phyloP scores from a whole-genome alignment of 345 rosid species.

The Chamaenerion angustifolium region DNA sequence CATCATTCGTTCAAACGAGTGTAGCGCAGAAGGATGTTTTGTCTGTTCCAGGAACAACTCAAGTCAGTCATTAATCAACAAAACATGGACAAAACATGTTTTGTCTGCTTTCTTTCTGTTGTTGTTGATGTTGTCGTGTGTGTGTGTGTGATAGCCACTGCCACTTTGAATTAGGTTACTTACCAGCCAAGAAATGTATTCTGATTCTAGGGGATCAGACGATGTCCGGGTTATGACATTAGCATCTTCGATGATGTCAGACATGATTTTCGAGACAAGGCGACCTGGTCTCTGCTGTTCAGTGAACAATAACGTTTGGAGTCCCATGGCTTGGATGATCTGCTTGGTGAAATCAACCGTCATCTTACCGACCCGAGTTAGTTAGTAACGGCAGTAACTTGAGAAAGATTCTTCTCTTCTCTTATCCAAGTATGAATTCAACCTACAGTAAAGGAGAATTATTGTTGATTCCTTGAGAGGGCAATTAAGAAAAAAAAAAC shows the following conservation, averaged over 20 bases:
- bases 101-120: too few relatives aligned
- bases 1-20: conserved; percentile 18
- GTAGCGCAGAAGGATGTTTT: conserved; percentile 31
- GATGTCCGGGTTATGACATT: not conserved
- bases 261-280: not conserved
- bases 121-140: too few relatives aligned
- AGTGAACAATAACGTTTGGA: not conserved
- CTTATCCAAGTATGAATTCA: too few relatives aligned
- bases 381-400: too few relatives aligned
- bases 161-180: not conserved
- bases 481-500: too few relatives aligned
- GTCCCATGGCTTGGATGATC: not conserved
- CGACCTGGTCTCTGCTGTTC: not conserved
- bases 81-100: not conserved
- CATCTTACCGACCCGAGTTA: not conserved
- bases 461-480: too few relatives aligned
- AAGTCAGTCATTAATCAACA: not conserved
- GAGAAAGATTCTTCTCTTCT: too few relatives aligned
- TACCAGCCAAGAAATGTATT: conserved; percentile 1
- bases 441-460: too few relatives aligned
- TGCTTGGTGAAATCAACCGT: not conserved
- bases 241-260: not conserved
- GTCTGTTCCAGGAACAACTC: conserved; percentile 8
- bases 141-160: too few relatives aligned
- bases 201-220: conserved; percentile 4